Conservation (phyloP, 495 filamentous ascomycete species). For the Hypoxylon lenormandii region DNA sequence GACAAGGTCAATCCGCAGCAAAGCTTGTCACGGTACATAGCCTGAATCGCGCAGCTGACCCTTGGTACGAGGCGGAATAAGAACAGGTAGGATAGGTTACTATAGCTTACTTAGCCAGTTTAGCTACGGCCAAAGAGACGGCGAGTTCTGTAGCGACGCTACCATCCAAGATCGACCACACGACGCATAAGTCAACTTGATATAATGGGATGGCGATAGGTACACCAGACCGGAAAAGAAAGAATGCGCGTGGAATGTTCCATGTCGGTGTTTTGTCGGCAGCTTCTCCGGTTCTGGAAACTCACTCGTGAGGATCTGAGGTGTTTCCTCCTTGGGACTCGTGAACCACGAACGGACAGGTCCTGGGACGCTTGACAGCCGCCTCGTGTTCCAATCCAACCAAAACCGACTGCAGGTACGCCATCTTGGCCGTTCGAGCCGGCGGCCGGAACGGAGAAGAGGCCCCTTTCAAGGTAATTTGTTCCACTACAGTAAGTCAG, state of each 20-base stretch:
- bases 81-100: neutral
- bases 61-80: neutral
- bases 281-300: slow-evolving; percentile 42
- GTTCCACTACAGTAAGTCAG: slow-evolving; percentile 42
- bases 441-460: slow-evolving; percentile 28
- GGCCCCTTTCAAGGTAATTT: slow-evolving; percentile 42
- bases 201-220: slow-evolving; percentile 2
- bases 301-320: slow-evolving; percentile 37
- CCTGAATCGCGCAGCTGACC: too few species aligned
- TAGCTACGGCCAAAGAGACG: neutral
- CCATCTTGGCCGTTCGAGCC: slow-evolving; percentile 18
- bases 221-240: neutral
- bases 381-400: slow-evolving; percentile 49
- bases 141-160: slow-evolving; percentile 6
- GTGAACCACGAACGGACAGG: slow-evolving; percentile 32
- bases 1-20: slow-evolving; percentile 29
- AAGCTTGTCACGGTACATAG: slow-evolving; percentile 41
- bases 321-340: slow-evolving; percentile 32
- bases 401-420: slow-evolving; percentile 38
- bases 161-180: neutral
- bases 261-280: slow-evolving; percentile 40
- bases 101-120: neutral
- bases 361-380: slow-evolving; percentile 43
- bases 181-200: slow-evolving; percentile 5
- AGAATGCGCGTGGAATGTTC: slow-evolving; percentile 31